phyloP scores from a whole-genome alignment of 495 filamentous ascomycete genomes.

The Talaromyces borbonicus region DNA sequence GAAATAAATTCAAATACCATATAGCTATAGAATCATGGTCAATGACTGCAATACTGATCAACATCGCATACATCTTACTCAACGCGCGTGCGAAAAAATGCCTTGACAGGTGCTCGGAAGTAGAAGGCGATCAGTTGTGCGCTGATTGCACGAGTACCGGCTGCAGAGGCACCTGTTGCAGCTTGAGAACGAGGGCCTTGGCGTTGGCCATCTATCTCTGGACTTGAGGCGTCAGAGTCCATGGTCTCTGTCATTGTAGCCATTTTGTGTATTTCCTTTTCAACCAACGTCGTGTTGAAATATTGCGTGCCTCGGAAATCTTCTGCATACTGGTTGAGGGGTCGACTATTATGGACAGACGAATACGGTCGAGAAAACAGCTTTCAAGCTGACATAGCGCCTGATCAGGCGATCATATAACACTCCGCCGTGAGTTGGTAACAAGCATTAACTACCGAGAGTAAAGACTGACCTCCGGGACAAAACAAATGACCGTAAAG shows the following conservation, averaged over 20 bases:
- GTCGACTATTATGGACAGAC: too few relatives aligned
- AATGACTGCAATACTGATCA: conserved; percentile 7
- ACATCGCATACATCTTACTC: conserved; percentile 47
- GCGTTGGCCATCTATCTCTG: conserved; percentile 7
- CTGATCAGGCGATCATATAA: too few relatives aligned
- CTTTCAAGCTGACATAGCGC: too few relatives aligned
- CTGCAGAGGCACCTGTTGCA: conserved; percentile 65
- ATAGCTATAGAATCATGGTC: conserved; percentile 36
- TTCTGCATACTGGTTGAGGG: too few relatives aligned
- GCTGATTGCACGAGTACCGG: conserved; percentile 68
- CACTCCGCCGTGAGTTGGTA: too few relatives aligned
- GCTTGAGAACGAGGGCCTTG: conserved; percentile 56
- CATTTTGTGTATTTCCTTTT: background rate
- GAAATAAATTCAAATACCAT: conserved; percentile 36
- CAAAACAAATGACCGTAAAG: background rate
- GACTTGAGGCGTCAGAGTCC: background rate
- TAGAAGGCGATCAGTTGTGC: conserved; percentile 78
- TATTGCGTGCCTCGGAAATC: background rate
- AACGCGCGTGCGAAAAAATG: conserved; percentile 80
- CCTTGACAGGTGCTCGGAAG: conserved; percentile 79
- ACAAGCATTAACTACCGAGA: too few relatives aligned
- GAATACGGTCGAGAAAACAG: background rate
- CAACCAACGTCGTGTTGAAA: background rate
- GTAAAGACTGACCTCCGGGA: background rate
- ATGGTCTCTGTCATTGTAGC: background rate